Conservation (phyloP, 805 yeast species). For the Sugiyamaella marilandica region DNA sequence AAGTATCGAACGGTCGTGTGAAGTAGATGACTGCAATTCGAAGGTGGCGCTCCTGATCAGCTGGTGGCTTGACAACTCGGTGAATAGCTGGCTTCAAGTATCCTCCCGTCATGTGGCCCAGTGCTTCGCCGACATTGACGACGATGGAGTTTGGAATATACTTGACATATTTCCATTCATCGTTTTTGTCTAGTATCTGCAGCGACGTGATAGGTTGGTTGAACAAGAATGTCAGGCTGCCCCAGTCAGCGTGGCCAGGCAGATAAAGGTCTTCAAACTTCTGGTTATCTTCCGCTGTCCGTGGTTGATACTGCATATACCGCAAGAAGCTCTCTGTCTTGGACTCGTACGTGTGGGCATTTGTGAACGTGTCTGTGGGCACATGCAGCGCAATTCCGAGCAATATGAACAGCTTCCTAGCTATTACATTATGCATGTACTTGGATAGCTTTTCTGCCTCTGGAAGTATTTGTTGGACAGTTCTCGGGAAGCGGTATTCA, state of each 20-base stretch:
- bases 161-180: neutral
- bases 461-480: neutral
- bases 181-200: neutral
- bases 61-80: neutral
- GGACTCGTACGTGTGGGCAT: neutral
- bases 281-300: neutral
- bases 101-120: neutral
- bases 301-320: neutral
- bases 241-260: neutral
- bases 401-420: neutral
- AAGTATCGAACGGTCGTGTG: neutral
- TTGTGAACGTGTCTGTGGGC: neutral
- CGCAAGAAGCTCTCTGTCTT: neutral
- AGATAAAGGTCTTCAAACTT: neutral
- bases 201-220: neutral
- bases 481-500: neutral
- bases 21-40: neutral
- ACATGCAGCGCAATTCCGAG: neutral
- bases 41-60: neutral
- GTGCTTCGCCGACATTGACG: neutral
- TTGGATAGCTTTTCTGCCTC: neutral
- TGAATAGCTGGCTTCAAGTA: neutral
- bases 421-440: neutral
- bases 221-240: neutral
- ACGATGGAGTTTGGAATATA: neutral